phyloP scores from a whole-genome alignment of 1,284 basidiomycete genomes.

The Coniferiporia sulphurascens region DNA sequence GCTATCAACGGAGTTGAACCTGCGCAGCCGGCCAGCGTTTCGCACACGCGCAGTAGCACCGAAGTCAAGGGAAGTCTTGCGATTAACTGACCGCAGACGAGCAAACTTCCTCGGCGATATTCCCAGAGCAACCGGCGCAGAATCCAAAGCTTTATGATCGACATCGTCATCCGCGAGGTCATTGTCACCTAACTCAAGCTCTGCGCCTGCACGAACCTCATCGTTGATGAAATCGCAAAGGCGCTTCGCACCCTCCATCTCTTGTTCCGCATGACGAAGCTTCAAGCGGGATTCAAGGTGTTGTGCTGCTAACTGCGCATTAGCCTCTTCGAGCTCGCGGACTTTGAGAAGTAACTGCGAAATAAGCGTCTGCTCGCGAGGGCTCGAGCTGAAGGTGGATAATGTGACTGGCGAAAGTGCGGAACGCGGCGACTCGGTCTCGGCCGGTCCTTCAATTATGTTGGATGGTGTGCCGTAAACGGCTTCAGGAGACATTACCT shows the following conservation, averaged over 20 bases:
- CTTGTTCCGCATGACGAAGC: conserved; percentile 62
- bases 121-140: neutral
- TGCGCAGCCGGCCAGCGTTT: conserved; percentile 5
- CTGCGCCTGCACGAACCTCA: conserved; percentile 43
- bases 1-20: conserved; percentile 12
- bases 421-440: neutral
- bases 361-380: conserved; percentile 52
- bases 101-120: conserved; percentile 1
- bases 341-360: conserved; percentile 74
- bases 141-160: conserved; percentile 26
- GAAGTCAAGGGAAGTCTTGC: conserved; percentile 13
- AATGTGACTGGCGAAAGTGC: neutral
- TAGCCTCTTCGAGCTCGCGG: conserved; percentile 71
- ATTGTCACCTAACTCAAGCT: conserved; percentile 30
- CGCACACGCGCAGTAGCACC: neutral
- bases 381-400: conserved; percentile 3
- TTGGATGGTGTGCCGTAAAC: neutral
- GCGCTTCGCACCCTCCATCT: conserved; percentile 63
- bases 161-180: conserved; percentile 31
- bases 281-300: conserved; percentile 57
- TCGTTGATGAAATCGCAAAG: conserved; percentile 69
- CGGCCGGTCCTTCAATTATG: neutral
- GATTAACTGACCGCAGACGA: conserved; percentile 6
- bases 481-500: neutral
- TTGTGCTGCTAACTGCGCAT: conserved; percentile 63